phyloP scores from a whole-genome alignment of 208 protist genomes.

The Porcisia hertigi region DNA sequence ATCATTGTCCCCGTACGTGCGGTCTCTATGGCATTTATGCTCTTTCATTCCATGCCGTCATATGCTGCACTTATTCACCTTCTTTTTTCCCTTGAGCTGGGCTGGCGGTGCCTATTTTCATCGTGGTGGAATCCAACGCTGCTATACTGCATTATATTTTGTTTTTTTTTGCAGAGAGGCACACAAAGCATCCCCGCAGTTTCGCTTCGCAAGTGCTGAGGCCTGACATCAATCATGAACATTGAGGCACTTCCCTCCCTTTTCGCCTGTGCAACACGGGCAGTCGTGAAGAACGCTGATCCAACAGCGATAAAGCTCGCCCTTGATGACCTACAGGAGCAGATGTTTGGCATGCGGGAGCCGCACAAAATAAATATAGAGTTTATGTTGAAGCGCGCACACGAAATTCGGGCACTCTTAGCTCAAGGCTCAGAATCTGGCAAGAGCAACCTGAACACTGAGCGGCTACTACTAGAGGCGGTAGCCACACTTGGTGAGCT shows the following conservation, averaged over 20 bases:
- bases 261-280: constrained; percentile 15
- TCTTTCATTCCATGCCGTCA: neutral
- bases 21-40: neutral
- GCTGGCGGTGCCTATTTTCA: constrained; percentile 8
- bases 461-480: constrained; percentile 30
- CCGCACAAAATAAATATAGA: neutral
- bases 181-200: neutral
- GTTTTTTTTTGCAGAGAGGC: constrained; percentile 14
- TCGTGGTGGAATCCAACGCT: neutral
- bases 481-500: constrained; percentile 26
- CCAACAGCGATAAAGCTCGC: constrained; percentile 5
- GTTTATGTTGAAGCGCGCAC: neutral
- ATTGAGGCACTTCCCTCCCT: constrained; percentile 9
- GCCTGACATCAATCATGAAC: constrained; percentile 12
- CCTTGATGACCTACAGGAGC: constrained; percentile 19
- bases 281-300: constrained; percentile 5
- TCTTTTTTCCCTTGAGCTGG: neutral
- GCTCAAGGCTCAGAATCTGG: neutral
- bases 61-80: constrained; percentile 5
- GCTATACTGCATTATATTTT: neutral
- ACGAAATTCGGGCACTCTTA: neutral
- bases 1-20: neutral
- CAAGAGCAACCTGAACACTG: constrained; percentile 13
- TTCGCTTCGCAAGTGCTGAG: neutral
- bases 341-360: constrained; percentile 10